phyloP scores from a whole-genome alignment of 2,329 filamentous ascomycete genomes.

The Clonostachys chloroleuca region DNA sequence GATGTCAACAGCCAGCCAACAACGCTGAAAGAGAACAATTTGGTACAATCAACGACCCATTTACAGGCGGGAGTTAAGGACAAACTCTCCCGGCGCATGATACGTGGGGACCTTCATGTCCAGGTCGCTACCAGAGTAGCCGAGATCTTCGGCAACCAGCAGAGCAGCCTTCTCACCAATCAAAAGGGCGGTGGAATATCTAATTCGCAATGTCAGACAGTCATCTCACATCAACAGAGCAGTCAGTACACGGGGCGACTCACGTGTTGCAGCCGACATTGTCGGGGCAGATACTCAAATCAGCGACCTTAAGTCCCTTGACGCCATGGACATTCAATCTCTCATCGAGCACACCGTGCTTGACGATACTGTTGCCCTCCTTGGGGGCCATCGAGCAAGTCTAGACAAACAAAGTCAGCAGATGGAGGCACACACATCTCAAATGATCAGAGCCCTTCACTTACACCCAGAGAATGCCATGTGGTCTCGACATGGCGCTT shows the following conservation, averaged over 20 bases:
- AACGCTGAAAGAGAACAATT: not conserved
- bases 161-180: constrained; percentile 73
- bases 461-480: constrained; percentile 59
- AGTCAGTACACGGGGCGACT: constrained; percentile 11
- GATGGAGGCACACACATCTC: not conserved
- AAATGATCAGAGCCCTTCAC: constrained; percentile 7
- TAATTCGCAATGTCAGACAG: constrained; percentile 15
- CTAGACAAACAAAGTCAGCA: not conserved
- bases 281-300: constrained; percentile 72
- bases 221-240: constrained; percentile 10
- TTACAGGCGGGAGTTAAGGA: constrained; percentile 33
- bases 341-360: constrained; percentile 74
- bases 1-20: no score
- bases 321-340: constrained; percentile 75
- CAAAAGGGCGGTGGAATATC: constrained; percentile 65
- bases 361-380: constrained; percentile 75
- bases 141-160: constrained; percentile 68
- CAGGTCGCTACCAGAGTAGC: constrained; percentile 66
- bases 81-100: constrained; percentile 46
- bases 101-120: constrained; percentile 73
- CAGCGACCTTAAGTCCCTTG: constrained; percentile 72
- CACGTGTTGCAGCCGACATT: constrained; percentile 69
- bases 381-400: constrained; percentile 75
- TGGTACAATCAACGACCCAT: not conserved
- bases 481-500: constrained; percentile 73